These are phyloP conservation scores for Mimosa bimucronata DNA, from an alignment of 306 rosid genomes.

Conservation along the genomic window DNA sequence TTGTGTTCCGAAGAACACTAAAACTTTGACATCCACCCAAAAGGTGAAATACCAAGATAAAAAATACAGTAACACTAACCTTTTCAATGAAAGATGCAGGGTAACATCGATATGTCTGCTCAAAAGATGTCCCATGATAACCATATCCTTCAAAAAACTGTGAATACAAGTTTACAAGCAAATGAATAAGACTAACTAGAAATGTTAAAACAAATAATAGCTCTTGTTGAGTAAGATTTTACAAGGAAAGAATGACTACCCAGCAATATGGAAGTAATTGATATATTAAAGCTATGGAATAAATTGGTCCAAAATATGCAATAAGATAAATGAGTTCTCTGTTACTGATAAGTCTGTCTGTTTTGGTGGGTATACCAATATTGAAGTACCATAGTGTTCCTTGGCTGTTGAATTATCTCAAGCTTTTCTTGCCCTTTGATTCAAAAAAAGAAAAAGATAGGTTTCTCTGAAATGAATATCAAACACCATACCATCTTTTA, in stretches of 20 bases:
- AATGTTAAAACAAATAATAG: not conserved
- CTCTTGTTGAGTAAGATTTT: not conserved
- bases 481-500: constrained; percentile 47
- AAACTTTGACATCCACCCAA: constrained; percentile 12
- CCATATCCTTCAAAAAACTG: constrained; percentile 95
- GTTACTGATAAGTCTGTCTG: not conserved
- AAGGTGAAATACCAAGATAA: not conserved
- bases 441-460: not conserved
- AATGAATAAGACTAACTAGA: constrained; percentile 10
- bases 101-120: constrained; percentile 96
- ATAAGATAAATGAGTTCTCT: constrained; percentile 1
- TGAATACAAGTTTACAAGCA: constrained; percentile 22
- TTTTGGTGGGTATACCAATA: not conserved
- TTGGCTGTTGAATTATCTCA: not conserved
- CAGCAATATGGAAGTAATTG: not conserved
- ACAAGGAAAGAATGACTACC: not conserved
- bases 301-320: not conserved
- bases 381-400: not conserved
- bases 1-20: not conserved
- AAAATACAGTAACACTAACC: constrained; percentile 50
- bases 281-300: not conserved
- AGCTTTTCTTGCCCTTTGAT: not conserved
- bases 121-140: constrained; percentile 94
- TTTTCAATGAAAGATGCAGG: constrained; percentile 97
- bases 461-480: not conserved